Percentiles rank a stretch among this genome's conserved stretches.
Conservation (phyloP, 305 asterid species). For the Lippia alba region DNA sequence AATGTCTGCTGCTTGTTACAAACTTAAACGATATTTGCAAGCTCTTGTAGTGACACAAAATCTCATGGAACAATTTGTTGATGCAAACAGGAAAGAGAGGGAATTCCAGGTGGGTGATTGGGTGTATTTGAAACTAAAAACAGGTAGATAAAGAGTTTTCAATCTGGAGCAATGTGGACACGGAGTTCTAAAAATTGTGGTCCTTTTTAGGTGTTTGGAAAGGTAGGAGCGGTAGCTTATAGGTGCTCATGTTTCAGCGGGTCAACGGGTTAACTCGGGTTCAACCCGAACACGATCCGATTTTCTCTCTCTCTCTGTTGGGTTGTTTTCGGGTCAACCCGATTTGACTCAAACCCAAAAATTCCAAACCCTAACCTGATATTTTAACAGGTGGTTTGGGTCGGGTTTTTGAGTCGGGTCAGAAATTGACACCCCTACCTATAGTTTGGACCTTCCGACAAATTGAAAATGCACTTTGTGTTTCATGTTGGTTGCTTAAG, state of each 20-base stretch:
- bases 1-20: neutral
- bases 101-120: neutral
- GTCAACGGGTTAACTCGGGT: too few species aligned
- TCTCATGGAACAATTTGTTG: neutral
- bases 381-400: too few species aligned
- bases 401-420: too few species aligned
- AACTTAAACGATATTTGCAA: neutral
- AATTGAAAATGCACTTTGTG: neutral
- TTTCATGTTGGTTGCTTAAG: neutral
- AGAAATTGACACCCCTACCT: too few species aligned
- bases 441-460: neutral
- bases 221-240: neutral
- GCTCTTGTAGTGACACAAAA: neutral
- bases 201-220: neutral
- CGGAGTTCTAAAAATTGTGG: neutral
- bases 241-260: too few species aligned
- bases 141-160: neutral
- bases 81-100: neutral
- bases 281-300: too few species aligned
- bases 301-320: too few species aligned
- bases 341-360: too few species aligned
- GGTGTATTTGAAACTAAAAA: slow-evolving; percentile 1
- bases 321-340: too few species aligned
- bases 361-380: too few species aligned
- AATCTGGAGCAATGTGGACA: neutral